Conservation (phyloP, 1,139 yeast species). For the Hansenula sp. region DNA sequence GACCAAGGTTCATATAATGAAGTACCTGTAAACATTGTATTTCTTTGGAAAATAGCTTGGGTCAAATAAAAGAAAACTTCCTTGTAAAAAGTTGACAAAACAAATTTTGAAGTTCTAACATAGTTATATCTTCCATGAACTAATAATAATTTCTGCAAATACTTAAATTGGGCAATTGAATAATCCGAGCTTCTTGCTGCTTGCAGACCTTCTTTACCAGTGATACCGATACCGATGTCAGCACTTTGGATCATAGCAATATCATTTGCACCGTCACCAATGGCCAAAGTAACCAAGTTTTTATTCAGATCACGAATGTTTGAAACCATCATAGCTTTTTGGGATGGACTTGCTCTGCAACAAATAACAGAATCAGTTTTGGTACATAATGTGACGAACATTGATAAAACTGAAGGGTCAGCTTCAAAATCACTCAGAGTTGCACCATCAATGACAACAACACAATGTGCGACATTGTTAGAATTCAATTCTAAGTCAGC, state of each 20-base stretch:
- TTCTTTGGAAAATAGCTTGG: constrained; percentile 83
- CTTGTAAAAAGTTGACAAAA: constrained; percentile 91
- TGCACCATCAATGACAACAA: constrained; percentile 88
- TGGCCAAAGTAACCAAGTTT: constrained; percentile 79
- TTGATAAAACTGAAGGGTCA: constrained; percentile 65
- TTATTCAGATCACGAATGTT: constrained; percentile 66
- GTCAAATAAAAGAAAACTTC: constrained; percentile 86
- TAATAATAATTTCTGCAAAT: constrained; percentile 69
- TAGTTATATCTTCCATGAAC: constrained; percentile 98
- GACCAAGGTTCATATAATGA: constrained; percentile 96
- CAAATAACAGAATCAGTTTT: constrained; percentile 88
- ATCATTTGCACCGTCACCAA: constrained; percentile 99
- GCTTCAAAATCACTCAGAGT: constrained; percentile 70
- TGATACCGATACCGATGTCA: constrained; percentile 94
- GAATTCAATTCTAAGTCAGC: constrained; percentile 41
- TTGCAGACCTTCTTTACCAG: constrained; percentile 95
- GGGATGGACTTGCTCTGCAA: constrained; percentile 96
- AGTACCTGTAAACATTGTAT: constrained; percentile 88
- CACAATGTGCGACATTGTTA: constrained; percentile 87
- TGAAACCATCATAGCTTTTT: constrained; percentile 85
- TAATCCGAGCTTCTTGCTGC: constrained; percentile 96
- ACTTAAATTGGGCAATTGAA: constrained; percentile 92
- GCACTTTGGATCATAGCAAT: constrained; percentile 99
- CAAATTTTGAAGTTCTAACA: constrained; percentile 86
- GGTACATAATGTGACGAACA: constrained; percentile 81